Base-by-base conservation (phyloP, 179 eudicot species). In the Carnegiea gigantea region DNA sequence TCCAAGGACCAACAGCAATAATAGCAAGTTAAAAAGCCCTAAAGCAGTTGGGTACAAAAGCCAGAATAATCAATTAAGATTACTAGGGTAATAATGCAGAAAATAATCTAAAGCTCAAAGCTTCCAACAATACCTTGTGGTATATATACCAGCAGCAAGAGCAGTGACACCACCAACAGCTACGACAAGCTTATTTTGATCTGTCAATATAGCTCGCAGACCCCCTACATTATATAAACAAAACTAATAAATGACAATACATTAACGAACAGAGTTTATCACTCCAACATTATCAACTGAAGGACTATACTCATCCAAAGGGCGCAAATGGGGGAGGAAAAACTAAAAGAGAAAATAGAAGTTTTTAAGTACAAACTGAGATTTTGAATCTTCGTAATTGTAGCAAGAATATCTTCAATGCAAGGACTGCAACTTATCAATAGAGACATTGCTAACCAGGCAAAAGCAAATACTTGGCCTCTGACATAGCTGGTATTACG, bases 131-230 rank as follows among this genome's bases (percentile, higher is more conserved):
- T 84, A 95, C 98, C 98, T 92, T 82, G 98, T 93, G 73, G 98
- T 92, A 86, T 95, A 95, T 79, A 95, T 87, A 79, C 98, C 98
- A 40, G 97, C 98, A 21, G 98, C 98, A 81, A 95, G 95, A 78
- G 98, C 97, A 77, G 98, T 93, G 48, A 91, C 87, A 28, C 98
- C 98, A 26, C 97, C 98, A 77, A 95, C 98, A 85, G 96, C 95
- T 57, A 92, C 97, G 82, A 93, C 87, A 79, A 95, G 84, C 91
- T 95, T 95, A 86, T 92, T 91, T 85, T 93, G 96, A 89, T 95
- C 98, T 3, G 98, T 95, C 77, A 95, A 86, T 83, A 93, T 91
- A 70, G 91, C 90, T 80, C 90, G 88, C 79, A 95, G 73, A 21
- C 98, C 98, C 81, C 93, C 98, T 95, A 81, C 75, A 87, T 49